Evolutionary conservation across 192 early-diverging fungal species (phyloP), one percentile per base, ranked within the genome.

Genomic region (Linnemannia exigua): DNA sequence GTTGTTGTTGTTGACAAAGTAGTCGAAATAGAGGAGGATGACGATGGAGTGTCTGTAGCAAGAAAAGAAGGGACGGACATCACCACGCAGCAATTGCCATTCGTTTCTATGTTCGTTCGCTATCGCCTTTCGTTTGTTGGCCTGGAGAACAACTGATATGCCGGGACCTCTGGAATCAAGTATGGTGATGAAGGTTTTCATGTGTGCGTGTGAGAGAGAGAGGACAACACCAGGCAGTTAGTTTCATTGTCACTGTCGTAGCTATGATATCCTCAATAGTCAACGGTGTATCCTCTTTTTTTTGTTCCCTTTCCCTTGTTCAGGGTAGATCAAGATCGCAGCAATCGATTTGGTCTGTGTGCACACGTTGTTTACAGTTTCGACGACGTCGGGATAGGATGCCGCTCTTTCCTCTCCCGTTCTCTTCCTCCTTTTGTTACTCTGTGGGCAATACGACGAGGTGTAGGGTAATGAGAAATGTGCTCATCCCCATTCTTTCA

Each of bases 151-250:
- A n/a, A 54, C 22, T 54, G 7, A 25, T 33, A 63, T 16, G 58
- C 58, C 58, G 28, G 58, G 58, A 63, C 12, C 58, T 63, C 58
- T 63, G 58, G 58, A 63, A 63, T 63, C 58, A 63, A 44, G 41
- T 6, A 44, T 6, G 41, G 28, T 14, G 9, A 63, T 25, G 31
- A 63, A n/a, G 11, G 54, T 3, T 63, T 31, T 15, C 25, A 7
- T 33, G 15, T 6, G 22, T 58, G n/a, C 58, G 22, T 54, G 8
- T 14, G 5, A n/a, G 28, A 15, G n/a, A 1, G 28, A 22, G 15
- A 63, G 1, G 19, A 31, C 15, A 63, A 31, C 4, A n/a, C 22
- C 25, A 25, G 4, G 2, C 20, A 1, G 12, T 15, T 33, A 31
- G 58, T 63, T 63, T 63, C 58, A 25, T 63, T 63, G 9, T 63